These are phyloP conservation scores for Mycena capillaripes DNA, from an alignment of 768 basidiomycete genomes.

Conservation along the genomic window DNA sequence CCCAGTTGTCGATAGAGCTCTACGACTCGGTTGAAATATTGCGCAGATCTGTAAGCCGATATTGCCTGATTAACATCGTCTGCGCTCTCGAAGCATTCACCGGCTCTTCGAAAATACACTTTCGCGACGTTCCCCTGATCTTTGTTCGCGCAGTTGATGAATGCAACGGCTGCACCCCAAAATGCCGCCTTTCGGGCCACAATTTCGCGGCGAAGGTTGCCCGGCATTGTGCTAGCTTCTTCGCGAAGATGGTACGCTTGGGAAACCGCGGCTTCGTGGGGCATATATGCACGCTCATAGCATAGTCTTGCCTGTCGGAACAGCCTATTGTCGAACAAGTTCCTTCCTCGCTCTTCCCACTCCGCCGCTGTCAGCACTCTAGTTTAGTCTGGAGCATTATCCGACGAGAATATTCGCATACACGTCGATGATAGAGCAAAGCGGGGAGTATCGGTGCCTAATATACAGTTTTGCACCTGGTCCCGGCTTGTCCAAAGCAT, in stretches of 20 bases:
- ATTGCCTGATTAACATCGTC: slow-evolving; percentile 60
- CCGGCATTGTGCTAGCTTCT: slow-evolving; percentile 55
- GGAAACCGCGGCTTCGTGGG: slow-evolving; percentile 60
- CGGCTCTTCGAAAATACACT: slow-evolving; percentile 59
- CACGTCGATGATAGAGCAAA: slow-evolving; percentile 67
- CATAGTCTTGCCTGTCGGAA: slow-evolving; percentile 70
- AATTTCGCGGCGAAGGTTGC: slow-evolving; percentile 39
- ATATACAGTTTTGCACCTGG: slow-evolving; percentile 63
- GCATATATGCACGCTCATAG: slow-evolving; percentile 61
- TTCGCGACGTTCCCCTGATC: slow-evolving; percentile 39
- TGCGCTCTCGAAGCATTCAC: slow-evolving; percentile 59
- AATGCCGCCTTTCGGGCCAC: slow-evolving; percentile 52
- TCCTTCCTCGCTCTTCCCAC: slow-evolving; percentile 51
- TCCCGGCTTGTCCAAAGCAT: slow-evolving; percentile 62
- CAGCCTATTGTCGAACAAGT: slow-evolving; percentile 54
- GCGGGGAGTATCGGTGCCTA: slow-evolving; percentile 63
- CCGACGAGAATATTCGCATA: not conserved
- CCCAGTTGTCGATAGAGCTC: slow-evolving; percentile 61
- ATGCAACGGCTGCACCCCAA: slow-evolving; percentile 61
- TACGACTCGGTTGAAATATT: slow-evolving; percentile 60
- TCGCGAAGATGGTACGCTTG: slow-evolving; percentile 68
- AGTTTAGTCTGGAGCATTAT: not conserved
- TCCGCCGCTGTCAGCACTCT: slow-evolving; percentile 43
- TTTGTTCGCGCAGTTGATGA: slow-evolving; percentile 54
- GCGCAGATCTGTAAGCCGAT: slow-evolving; percentile 54